These are phyloP conservation scores for Monosporascus sp. DNA, from an alignment of 2,329 filamentous ascomycete species.

Conservation along the genomic window DNA sequence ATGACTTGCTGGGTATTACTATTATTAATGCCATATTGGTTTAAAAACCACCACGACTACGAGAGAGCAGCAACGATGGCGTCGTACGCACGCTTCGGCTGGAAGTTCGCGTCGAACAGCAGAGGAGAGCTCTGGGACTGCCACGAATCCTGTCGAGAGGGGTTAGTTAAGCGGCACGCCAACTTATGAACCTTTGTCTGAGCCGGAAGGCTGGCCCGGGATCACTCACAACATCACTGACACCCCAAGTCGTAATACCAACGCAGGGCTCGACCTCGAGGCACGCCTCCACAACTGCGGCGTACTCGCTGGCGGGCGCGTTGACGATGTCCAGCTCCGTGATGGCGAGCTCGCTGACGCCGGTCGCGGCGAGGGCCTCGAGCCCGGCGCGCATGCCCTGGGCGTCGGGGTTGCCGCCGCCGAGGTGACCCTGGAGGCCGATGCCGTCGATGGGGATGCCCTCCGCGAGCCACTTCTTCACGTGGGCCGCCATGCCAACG, in stretches of 20 bases:
- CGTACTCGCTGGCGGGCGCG: conserved; percentile 38
- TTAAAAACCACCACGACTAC: not conserved
- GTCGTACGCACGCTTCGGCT: conserved; percentile 11
- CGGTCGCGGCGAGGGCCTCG: conserved; percentile 36
- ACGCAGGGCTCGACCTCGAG: conserved; percentile 41
- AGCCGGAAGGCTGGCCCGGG: too few species aligned
- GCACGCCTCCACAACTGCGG: conserved; percentile 38
- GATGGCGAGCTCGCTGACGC: conserved; percentile 44
- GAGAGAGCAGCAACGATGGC: conserved; percentile 9
- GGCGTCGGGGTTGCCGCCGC: conserved; percentile 27
- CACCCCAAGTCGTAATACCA: conserved; percentile 43
- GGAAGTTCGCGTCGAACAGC: conserved; percentile 10
- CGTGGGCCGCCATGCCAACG: conserved; percentile 39
- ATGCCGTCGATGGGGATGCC: conserved; percentile 55
- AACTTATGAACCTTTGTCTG: not conserved
- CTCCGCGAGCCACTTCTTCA: conserved; percentile 43
- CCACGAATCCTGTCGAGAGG: conserved; percentile 10
- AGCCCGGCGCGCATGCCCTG: conserved; percentile 34
- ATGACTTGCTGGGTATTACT: not conserved
- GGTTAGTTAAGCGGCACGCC: not conserved
- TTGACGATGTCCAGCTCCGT: conserved; percentile 51
- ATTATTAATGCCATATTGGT: not conserved
- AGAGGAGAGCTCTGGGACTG: conserved; percentile 11
- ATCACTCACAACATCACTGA: conserved; percentile 14
- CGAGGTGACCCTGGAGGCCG: conserved; percentile 44